A percentile compares a stretch with the other conserved stretches of the same genome.
Evolutionary conservation across 306 rosid genomes (phyloP).

Genomic region (Rosa lucieae): DNA sequence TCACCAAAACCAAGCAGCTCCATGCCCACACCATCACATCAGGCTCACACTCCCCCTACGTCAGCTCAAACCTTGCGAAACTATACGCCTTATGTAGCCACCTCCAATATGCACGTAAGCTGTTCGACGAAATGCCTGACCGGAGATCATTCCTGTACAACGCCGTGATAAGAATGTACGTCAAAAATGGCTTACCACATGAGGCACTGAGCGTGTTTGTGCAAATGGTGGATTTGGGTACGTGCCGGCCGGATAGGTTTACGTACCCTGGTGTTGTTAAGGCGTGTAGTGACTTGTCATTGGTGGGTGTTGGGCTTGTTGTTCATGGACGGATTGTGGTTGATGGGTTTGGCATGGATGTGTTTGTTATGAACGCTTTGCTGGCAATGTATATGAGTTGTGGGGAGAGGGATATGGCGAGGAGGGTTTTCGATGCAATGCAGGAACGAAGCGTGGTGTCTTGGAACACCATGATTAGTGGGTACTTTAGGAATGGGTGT

Average conservation of each 20-base stretch:
- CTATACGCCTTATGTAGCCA: constrained; percentile 58
- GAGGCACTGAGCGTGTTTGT: constrained; percentile 58
- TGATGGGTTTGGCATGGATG: constrained; percentile 44
- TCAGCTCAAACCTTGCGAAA: constrained; percentile 47
- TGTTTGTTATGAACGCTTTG: constrained; percentile 67
- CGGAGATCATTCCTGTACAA: constrained; percentile 53
- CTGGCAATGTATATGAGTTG: constrained; percentile 82
- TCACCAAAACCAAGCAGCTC: constrained; percentile 50
- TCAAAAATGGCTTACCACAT: constrained; percentile 37
- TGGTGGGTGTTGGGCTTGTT: constrained; percentile 47
- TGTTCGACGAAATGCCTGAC: constrained; percentile 57
- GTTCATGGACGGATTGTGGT: constrained; percentile 64
- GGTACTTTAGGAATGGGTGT: constrained; percentile 57
- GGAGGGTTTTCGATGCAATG: constrained; percentile 57
- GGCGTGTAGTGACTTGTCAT: constrained; percentile 61
- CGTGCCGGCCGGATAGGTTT: constrained; percentile 50
- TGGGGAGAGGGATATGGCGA: constrained; percentile 52
- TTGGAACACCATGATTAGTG: constrained; percentile 83
- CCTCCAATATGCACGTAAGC: constrained; percentile 49
- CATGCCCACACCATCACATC: constrained; percentile 56
- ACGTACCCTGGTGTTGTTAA: constrained; percentile 70
- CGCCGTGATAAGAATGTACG: constrained; percentile 53
- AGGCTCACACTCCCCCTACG: constrained; percentile 36
- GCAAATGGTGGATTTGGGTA: constrained; percentile 47
- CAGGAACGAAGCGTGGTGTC: constrained; percentile 61